Evolutionary conservation across 352 stramenopile genomes (phyloP), one percentile per base, ranked within the genome.

Genomic region (Phytopythium helicoides): DNA sequence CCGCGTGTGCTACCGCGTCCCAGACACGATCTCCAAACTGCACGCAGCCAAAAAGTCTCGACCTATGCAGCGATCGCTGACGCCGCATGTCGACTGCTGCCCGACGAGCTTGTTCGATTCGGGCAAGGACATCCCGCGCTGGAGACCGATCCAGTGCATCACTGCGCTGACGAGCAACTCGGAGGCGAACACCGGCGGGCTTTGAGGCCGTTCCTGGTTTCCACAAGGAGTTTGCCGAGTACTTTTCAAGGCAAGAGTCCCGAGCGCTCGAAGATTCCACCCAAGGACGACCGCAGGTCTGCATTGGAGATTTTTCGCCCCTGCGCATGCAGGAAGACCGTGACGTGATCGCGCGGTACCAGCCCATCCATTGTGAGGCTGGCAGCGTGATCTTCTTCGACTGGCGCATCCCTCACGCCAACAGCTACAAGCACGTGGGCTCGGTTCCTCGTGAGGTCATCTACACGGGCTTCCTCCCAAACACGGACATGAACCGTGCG

Each of bases 91-190:
- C 34, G 88, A 97, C 51, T 95, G 86, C 56, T 97, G 86, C 52
- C 88, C 88, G 3, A 78, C 79, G 10, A 67, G 75, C 0, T 66
- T 92, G 48, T 92, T 82, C 42, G 66, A 86, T n/a, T 87, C 68
- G 15, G 67, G 64, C 40, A 93, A 92, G 48, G 72, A 81, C 26
- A 75, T 66, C 9, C 85, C 83, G 7, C 79, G 86, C 1, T 97
- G 88, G 87, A 71, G 88, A 21, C 87, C 87, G 15, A 96, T 97
- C 61, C 86, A 96, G 64, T 92, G 83, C 60, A 92, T 97, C 62
- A 84, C 89, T 0, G 75, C 89, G 51, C 71, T 97, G 16, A 95
- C 86, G 0, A 64, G 66, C 68, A 91, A 87, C 50, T 56, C 66
- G 15, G 63, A 79, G 34, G 50, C 67, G 6, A 82, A 89, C 53